These are phyloP conservation scores for Psidium friedrichsthalianum DNA, from an alignment of 345 rosid genomes.

Conservation along the genomic window DNA sequence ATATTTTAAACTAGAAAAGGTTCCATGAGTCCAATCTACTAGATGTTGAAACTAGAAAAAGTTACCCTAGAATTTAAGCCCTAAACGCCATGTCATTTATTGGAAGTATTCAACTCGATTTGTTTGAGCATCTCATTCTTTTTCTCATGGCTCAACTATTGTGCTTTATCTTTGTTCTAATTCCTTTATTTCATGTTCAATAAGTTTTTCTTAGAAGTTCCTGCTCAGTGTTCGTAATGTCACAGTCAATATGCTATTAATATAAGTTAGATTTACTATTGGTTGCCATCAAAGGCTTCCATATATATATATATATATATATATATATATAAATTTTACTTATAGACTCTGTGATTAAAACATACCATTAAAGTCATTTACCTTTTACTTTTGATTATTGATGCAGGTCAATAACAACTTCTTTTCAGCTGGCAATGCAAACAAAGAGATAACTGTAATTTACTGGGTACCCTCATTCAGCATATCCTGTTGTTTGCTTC, in stretches of 20 bases:
- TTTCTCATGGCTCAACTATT: background rate
- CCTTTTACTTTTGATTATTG: background rate
- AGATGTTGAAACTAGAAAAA: background rate
- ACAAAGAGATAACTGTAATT: slow-evolving; percentile 81
- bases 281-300: background rate
- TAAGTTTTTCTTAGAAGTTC: background rate
- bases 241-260: background rate
- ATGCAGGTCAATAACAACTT: slow-evolving; percentile 93
- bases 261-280: background rate
- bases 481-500: background rate
- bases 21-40: background rate
- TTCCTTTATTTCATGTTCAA: background rate
- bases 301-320: too few species aligned
- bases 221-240: background rate
- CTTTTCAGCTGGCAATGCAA: slow-evolving; percentile 83
- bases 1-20: background rate
- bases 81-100: background rate
- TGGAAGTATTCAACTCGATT: background rate
- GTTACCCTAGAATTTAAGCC: background rate
- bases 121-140: background rate
- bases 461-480: slow-evolving; percentile 9
- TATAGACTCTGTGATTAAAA: background rate
- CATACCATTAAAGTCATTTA: background rate
- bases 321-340: too few species aligned
- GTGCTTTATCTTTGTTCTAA: background rate